Evolutionary conservation across 805 yeast species (phyloP), one percentile per base, ranked within the genome.

Genomic region (Yueomyces sinensis): DNA sequence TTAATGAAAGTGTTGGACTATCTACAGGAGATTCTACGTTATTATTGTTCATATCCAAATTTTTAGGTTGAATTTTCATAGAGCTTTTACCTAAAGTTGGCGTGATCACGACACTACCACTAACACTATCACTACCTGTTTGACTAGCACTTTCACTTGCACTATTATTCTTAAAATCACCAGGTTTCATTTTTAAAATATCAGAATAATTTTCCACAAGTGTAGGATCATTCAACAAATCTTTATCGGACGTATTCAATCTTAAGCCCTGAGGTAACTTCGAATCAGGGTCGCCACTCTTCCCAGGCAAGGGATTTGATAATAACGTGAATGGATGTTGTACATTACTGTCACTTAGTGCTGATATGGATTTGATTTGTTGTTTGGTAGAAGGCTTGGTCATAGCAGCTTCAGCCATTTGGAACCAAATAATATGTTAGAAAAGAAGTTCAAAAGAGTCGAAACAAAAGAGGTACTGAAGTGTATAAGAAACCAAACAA

Each of bases 181-280:
- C 3, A 9, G 43, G 46, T 33, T 43, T 39, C 27, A 36, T 32
- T 22, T 44, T 45, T 27, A 49, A 19, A 3, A 54, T 38, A 29
- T 51, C 56, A 5, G 50, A 42, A 37, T 42, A 51, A 34, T 50
- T 51, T 32, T 54, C 59, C 14, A 52, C 54, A 37, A 54, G 36
- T 13, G 43, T 28, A 3, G 58, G 55, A 39, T 54, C 58, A 27
- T 47, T 43, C 29, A 54, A 34, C n/a, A 54, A 38, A 24, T 23
- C 32, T 16, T 29, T 16, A 32, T 29, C 27, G 13, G 15, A 6
- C 5, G 19, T 28, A 11, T 28, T 28, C 14, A 28, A 25, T n/a
- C 6, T 25, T n/a, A 25, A 25, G 7, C 13, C 28, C 13, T 7
- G 28, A 5, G 13, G 13, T 6, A 25, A 7, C 6, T 25, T 25